These are phyloP conservation scores for Trametes meyenii DNA, from an alignment of 768 basidiomycete species.

Conservation along the genomic window DNA sequence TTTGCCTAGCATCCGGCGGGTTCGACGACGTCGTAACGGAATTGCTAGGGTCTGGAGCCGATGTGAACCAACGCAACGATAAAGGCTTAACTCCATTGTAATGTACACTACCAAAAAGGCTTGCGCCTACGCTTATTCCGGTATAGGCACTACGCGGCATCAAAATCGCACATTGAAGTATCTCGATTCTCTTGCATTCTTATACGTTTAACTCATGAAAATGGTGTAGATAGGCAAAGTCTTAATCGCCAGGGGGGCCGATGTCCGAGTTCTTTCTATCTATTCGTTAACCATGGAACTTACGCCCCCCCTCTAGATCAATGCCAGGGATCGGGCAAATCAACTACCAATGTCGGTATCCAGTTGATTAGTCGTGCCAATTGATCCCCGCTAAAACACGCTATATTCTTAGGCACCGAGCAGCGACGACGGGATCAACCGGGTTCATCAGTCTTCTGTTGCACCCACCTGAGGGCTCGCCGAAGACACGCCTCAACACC, in stretches of 20 bases:
- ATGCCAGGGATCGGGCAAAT: slow-evolving; percentile 90
- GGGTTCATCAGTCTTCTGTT: slow-evolving; percentile 89
- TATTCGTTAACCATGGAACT: slow-evolving; percentile 36
- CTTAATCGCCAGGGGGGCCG: slow-evolving; percentile 85
- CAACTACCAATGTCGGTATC: slow-evolving; percentile 81
- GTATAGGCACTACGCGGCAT: slow-evolving; percentile 87
- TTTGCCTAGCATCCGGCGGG: slow-evolving; percentile 73
- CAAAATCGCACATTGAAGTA: slow-evolving; percentile 86
- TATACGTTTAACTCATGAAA: neutral
- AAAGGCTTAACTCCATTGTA: slow-evolving; percentile 86
- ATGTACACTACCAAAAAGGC: slow-evolving; percentile 33
- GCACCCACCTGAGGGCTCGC: slow-evolving; percentile 72
- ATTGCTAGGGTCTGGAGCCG: slow-evolving; percentile 80
- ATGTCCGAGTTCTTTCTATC: slow-evolving; percentile 60
- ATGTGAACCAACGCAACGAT: slow-evolving; percentile 78
- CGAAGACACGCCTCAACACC: slow-evolving; percentile 85
- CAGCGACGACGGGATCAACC: slow-evolving; percentile 91
- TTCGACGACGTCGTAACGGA: slow-evolving; percentile 74
- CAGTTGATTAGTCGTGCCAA: neutral
- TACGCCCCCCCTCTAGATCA: too few relatives aligned
- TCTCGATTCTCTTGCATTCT: neutral
- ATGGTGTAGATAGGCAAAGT: slow-evolving; percentile 78
- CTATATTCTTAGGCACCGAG: slow-evolving; percentile 71
- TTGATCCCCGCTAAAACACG: neutral
- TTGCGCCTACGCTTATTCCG: slow-evolving; percentile 21